Percentiles rank a stretch among this genome's conserved stretches.
Evolutionary conservation across 2,329 filamentous ascomycete species (phyloP).

Genomic region (Xylaria sp.): DNA sequence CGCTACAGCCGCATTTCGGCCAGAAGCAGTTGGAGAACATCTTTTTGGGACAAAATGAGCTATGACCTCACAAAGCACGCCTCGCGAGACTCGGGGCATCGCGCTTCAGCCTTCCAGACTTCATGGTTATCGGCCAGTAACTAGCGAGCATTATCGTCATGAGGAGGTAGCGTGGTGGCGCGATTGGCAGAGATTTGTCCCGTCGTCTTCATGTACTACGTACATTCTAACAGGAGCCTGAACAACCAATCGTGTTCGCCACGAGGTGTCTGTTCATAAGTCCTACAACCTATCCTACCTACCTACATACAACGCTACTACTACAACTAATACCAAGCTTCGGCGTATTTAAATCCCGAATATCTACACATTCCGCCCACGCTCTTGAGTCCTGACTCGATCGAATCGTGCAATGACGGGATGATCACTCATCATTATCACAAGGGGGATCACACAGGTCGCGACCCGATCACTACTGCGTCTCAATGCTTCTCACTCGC

Average conservation of each 20-base stretch:
- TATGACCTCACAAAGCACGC: background rate
- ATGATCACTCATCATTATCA: background rate
- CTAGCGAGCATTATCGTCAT: background rate
- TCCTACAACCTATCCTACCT: no score
- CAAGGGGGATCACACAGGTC: background rate
- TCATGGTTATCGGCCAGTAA: no score
- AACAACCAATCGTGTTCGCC: background rate
- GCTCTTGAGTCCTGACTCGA: background rate
- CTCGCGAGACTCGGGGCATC: background rate
- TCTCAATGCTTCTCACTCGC: background rate
- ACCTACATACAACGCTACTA: no score
- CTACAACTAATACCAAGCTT: no score
- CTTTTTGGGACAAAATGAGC: constrained; percentile 32
- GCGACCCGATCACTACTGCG: background rate
- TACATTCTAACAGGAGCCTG: background rate
- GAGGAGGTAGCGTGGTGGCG: constrained; percentile 5
- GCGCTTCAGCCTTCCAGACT: no score
- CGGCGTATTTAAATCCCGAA: no score
- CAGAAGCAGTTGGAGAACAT: constrained; percentile 44
- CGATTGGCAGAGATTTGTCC: background rate
- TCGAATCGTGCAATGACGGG: background rate
- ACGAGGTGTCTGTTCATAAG: no score
- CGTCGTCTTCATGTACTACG: background rate
- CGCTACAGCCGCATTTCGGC: constrained; percentile 43
- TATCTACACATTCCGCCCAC: background rate